Evolutionary conservation across 108 stramenopile species (phyloP).

Genomic region (Nitzschia inconspicua): DNA sequence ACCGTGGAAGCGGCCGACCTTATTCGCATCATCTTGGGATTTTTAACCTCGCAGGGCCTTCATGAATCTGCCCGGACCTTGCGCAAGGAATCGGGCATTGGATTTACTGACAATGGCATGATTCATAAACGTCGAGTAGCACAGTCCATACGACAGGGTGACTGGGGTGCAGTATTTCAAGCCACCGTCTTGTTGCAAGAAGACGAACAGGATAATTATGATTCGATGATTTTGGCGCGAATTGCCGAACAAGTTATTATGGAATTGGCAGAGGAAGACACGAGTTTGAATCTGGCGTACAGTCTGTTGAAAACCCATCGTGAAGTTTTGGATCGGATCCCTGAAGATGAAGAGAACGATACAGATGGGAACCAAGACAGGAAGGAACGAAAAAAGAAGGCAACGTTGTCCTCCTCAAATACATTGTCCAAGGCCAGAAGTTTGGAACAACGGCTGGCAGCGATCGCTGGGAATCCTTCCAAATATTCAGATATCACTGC

Average conservation of each 20-base stretch:
- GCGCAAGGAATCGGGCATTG: constrained; percentile 60
- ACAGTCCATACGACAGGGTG: constrained; percentile 26
- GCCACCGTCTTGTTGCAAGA: constrained; percentile 34
- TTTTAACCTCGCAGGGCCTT: constrained; percentile 59
- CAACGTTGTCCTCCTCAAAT: background rate
- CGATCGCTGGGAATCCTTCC: constrained; percentile 41
- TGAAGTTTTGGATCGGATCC: constrained; percentile 20
- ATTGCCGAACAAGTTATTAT: constrained; percentile 30
- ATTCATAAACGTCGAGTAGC: background rate
- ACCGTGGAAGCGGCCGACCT: constrained; percentile 55
- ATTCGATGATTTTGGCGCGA: background rate
- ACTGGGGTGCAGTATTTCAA: constrained; percentile 61
- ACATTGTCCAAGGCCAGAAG: constrained; percentile 20
- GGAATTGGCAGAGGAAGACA: constrained; percentile 27
- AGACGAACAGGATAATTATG: constrained; percentile 6
- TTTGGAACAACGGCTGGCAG: constrained; percentile 66
- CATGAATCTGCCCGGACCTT: constrained; percentile 47
- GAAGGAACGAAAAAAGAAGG: background rate
- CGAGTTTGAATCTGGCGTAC: constrained; percentile 14
- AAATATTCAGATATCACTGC: constrained; percentile 13
- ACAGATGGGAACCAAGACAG: background rate
- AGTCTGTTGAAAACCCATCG: constrained; percentile 20
- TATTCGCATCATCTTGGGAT: constrained; percentile 52
- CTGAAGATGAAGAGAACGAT: constrained; percentile 12
- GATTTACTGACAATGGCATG: constrained; percentile 16